Evolutionary conservation across 176 grass and related monocot genomes (phyloP), one percentile per base, ranked within the genome.

Genomic region (Thalia dealbata): DNA sequence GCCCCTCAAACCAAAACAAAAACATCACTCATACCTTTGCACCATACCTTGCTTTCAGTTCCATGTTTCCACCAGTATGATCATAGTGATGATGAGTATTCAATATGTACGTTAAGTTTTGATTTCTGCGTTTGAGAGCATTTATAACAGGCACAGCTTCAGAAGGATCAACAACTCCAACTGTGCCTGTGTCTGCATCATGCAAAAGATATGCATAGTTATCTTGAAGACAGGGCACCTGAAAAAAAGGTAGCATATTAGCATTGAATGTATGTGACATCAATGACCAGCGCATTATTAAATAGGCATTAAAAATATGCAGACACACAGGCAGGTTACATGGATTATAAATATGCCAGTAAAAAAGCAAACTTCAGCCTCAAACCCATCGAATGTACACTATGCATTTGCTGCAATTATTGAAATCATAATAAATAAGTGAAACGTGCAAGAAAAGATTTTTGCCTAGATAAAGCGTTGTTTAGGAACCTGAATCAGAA

Each of bases 71-170:
- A 83, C 87, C 95, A 85, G 87, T 99, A 86, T 99, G 95, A 64
- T 99, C 95, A 81, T 84, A 78, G 82, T 99, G 95, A 84, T 99
- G 95, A 83, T 99, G 95, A 30, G 95, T 99, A 55, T 99, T 99
- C 50, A 99, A 59, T 84, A 99, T 99, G 79, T 99, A 99, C 68
- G 89, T 99, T 80, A 99, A 83, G 81, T 99, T 99, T 68, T 99
- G 95, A 80, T 99, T 99, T 78, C 84, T 88, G 44, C 85, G 89
- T 76, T 99, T 82, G 42, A 99, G 74, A 66, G 79, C 87, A 43
- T 91, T 83, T 84, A 99, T 99, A 46, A 99, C 77, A 72, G 95
- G 95, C 67, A 74, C 75, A 70, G 95, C 90, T 84, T 99, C 95
- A 76, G 95, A 91, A 79, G 95, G 95, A 73, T 99, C 95, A 32